phyloP scores from a whole-genome alignment of 768 basidiomycete genomes.

The Amanita phalloides region DNA sequence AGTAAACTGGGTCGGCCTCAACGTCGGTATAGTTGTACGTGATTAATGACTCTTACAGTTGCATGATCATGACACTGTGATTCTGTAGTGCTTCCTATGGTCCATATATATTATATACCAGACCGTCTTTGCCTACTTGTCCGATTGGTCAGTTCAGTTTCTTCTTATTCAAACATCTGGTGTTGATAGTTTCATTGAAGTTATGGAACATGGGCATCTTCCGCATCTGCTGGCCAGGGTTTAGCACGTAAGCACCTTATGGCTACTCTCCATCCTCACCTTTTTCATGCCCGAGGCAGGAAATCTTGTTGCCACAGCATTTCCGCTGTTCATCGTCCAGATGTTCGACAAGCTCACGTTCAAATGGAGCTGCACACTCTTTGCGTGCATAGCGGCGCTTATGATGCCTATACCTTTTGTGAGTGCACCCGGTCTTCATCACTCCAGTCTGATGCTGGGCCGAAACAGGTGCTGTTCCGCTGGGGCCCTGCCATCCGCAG shows the following conservation, averaged over 20 bases:
- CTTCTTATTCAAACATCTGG: not conserved
- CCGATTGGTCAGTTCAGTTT: constrained; percentile 41
- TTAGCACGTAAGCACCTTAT: constrained; percentile 32
- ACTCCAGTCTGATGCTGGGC: not conserved
- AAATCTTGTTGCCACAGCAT: constrained; percentile 37
- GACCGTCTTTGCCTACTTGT: constrained; percentile 47
- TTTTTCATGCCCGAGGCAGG: constrained; percentile 17
- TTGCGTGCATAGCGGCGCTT: constrained; percentile 37
- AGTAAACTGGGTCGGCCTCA: constrained; percentile 52
- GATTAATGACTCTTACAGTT: not conserved
- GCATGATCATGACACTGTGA: not conserved
- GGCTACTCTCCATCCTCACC: too few species aligned
- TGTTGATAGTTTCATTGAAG: constrained; percentile 10
- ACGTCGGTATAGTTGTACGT: constrained; percentile 38
- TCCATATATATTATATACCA: constrained; percentile 46
- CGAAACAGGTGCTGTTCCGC: constrained; percentile 26
- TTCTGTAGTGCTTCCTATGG: constrained; percentile 34
- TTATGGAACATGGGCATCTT: constrained; percentile 55
- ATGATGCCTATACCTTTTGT: constrained; percentile 58
- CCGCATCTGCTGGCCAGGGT: constrained; percentile 59
- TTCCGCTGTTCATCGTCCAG: constrained; percentile 51
- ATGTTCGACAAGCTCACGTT: constrained; percentile 49
- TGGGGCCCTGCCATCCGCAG: constrained; percentile 29
- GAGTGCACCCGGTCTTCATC: constrained; percentile 11
- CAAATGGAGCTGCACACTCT: constrained; percentile 50